Evolutionary conservation across 495 filamentous ascomycete genomes (phyloP).

Genomic region (Hypomontagnella monticulosa): DNA sequence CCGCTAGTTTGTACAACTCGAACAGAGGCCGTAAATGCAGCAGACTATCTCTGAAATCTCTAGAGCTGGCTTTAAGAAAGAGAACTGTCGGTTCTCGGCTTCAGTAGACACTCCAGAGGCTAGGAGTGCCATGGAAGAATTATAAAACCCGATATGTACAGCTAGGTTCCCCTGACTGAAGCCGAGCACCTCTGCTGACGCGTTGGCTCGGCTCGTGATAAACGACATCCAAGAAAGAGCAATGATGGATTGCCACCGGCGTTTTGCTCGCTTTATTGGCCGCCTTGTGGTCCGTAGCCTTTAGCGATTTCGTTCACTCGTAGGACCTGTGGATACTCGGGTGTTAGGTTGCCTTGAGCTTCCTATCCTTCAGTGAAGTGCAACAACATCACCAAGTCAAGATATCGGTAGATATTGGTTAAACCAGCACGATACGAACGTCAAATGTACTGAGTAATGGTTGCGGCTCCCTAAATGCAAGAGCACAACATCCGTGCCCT

Average conservation of each 20-base stretch:
- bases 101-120: too few species aligned
- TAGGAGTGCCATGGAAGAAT: not conserved
- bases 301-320: too few species aligned
- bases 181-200: too few species aligned
- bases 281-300: too few species aligned
- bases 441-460: not conserved
- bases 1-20: not conserved
- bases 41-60: too few species aligned
- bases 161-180: too few species aligned
- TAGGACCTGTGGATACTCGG: not conserved
- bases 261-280: not conserved
- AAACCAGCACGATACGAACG: not conserved
- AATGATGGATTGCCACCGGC: not conserved
- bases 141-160: not conserved
- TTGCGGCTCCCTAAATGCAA: conserved; percentile 24
- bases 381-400: not conserved
- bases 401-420: not conserved
- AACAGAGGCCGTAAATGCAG: not conserved
- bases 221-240: too few species aligned
- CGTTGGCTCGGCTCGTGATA: too few species aligned
- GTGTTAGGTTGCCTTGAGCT: too few species aligned
- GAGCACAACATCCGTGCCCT: conserved; percentile 5
- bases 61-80: not conserved
- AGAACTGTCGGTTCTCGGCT: too few species aligned
- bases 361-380: not conserved